A percentile compares a stretch with the other conserved stretches of the same genome.
phyloP scores from a whole-genome alignment of 331 rosid genomes.

The Rosa hybrid region DNA sequence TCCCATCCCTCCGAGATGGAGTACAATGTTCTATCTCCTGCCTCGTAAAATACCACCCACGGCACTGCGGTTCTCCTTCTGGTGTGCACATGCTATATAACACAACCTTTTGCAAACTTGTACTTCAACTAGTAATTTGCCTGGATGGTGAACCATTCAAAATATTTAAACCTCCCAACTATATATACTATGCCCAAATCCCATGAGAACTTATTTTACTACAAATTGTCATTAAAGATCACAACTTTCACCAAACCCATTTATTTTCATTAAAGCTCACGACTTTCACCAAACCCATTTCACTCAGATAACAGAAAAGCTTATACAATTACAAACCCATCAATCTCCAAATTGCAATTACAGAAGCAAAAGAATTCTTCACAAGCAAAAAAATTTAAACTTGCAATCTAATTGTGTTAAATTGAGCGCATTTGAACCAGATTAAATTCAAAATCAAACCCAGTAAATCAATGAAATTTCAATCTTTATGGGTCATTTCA shows the following conservation, averaged over 20 bases:
- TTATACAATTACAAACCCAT: not conserved
- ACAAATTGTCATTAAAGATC: not conserved
- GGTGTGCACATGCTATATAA: slow-evolving; percentile 4
- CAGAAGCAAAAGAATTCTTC: not conserved
- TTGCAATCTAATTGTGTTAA: not conserved
- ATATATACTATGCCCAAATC: not conserved
- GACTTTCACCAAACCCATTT: not conserved
- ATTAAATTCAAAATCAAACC: not conserved
- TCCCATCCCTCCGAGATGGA: slow-evolving; percentile 54
- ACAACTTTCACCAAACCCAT: not conserved
- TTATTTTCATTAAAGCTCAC: not conserved
- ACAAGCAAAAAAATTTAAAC: not conserved
- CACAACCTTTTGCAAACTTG: slow-evolving; percentile 13
- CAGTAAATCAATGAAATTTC: not conserved
- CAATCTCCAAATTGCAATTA: not conserved
- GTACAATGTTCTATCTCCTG: slow-evolving; percentile 42
- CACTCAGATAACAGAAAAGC: not conserved
- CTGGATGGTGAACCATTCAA: not conserved
- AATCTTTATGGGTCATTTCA: not conserved
- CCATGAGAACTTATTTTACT: not conserved
- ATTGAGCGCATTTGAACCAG: not conserved
- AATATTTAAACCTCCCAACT: not conserved
- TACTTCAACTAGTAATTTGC: not conserved
- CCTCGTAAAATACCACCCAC: slow-evolving; percentile 37
- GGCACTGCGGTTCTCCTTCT: slow-evolving; percentile 30